phyloP scores from a whole-genome alignment of 2,329 filamentous ascomycete species.

The Curvularia spicifera region DNA sequence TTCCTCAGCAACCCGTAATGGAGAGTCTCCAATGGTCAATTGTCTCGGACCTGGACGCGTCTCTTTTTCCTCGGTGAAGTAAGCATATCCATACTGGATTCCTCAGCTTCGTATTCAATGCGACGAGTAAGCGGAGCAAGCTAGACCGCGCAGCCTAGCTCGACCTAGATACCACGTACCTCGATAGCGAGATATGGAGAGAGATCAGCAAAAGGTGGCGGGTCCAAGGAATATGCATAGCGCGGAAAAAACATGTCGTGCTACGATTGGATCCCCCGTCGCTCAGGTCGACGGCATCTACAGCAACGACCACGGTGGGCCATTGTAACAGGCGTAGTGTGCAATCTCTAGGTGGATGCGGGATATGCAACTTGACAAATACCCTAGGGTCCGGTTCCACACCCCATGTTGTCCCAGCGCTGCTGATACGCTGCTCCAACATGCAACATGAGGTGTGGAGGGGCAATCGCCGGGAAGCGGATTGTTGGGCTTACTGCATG shows the following conservation, averaged over 20 bases:
- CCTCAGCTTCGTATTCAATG: not conserved
- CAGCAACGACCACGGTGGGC: too few relatives aligned
- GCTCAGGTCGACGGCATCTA: not conserved
- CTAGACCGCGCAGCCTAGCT: not conserved
- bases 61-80: not conserved
- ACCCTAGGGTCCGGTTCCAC: not conserved
- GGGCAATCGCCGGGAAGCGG: not conserved
- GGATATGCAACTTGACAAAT: not conserved
- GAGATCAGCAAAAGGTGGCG: not conserved
- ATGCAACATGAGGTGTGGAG: not conserved
- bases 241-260: not conserved
- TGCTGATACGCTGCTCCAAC: conserved; percentile 7
- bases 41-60: not conserved
- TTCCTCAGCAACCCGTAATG: not conserved
- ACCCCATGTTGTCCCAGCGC: not conserved
- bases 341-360: not conserved
- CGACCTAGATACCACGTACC: not conserved
- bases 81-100: not conserved
- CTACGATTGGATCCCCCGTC: not conserved
- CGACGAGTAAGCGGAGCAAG: not conserved
- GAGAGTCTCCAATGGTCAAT: not conserved
- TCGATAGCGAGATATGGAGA: not conserved
- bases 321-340: not conserved
- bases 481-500: not conserved
- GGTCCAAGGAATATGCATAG: not conserved